Percentiles rank a stretch among this genome's conserved stretches.
Conservation (phyloP, 2,329 filamentous ascomycete genomes). For the Paraconiothyrium brasiliense region DNA sequence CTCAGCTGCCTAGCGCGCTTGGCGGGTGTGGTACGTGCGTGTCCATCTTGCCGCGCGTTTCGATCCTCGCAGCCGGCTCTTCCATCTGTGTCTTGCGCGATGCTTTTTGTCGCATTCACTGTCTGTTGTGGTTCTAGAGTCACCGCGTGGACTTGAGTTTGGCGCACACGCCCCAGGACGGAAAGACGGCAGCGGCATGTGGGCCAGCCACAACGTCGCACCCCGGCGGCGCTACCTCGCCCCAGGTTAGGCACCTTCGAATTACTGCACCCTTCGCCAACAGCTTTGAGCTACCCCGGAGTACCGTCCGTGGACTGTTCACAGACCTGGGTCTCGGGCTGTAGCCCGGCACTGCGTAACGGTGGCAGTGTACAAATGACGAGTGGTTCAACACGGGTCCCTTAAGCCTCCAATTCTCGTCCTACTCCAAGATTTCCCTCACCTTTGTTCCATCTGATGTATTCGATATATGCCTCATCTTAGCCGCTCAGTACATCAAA, state of each 20-base stretch:
- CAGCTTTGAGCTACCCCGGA: not conserved
- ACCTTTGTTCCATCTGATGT: too few species aligned
- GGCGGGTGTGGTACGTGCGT: constrained; percentile 12
- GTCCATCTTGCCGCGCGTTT: not conserved
- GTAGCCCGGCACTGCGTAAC: not conserved
- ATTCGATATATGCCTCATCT: too few species aligned
- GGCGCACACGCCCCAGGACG: constrained; percentile 1
- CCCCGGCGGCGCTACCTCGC: constrained; percentile 2
- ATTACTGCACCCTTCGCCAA: not conserved
- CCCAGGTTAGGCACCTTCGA: constrained; percentile 5
- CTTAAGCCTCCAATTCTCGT: too few species aligned
- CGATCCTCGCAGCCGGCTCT: not conserved
- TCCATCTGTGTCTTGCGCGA: not conserved
- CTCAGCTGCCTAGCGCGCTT: constrained; percentile 16
- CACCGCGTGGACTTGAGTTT: not conserved
- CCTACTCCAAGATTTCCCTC: too few species aligned
- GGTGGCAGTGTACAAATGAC: not conserved
- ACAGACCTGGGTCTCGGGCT: not conserved
- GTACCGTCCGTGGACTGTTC: not conserved
- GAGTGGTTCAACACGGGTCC: too few species aligned
- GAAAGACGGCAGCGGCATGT: constrained; percentile 7
- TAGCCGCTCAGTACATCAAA: too few species aligned
- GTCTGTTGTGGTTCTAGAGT: not conserved
- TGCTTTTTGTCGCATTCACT: not conserved
- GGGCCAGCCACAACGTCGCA: constrained; percentile 8